These are phyloP conservation scores for Coniochaeta sp. DNA, from an alignment of 2,329 filamentous ascomycete species.

Conservation along the genomic window DNA sequence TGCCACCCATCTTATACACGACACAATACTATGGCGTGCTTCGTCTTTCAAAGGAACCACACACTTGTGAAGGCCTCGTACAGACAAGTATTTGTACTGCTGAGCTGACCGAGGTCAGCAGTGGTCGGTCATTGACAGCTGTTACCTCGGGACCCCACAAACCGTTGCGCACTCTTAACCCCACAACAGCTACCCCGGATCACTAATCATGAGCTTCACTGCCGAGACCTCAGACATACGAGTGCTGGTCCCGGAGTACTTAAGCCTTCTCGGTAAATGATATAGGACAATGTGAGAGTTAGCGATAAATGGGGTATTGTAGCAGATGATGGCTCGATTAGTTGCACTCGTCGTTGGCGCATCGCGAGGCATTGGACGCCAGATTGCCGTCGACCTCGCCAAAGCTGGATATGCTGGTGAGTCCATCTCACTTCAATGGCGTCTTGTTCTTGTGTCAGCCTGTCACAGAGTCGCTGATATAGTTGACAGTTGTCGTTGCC, in stretches of 20 bases:
- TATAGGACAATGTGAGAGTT: background rate
- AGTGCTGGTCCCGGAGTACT: background rate
- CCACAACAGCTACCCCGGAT: background rate
- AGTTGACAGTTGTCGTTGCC: slow-evolving; percentile 59
- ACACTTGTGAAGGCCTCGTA: background rate
- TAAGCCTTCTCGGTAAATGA: background rate
- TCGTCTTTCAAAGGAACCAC: background rate
- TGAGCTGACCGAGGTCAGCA: background rate
- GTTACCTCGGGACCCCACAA: background rate
- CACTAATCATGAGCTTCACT: background rate
- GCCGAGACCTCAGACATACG: background rate
- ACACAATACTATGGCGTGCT: background rate
- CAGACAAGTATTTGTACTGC: background rate
- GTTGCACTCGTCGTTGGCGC: slow-evolving; percentile 70
- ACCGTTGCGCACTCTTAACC: background rate
- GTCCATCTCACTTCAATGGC: slow-evolving; percentile 4
- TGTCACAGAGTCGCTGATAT: background rate
- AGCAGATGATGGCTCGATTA: slow-evolving; percentile 23
- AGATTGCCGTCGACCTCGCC: slow-evolving; percentile 72
- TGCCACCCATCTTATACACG: background rate
- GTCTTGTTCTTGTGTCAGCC: background rate
- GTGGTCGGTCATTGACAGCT: background rate
- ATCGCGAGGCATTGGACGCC: slow-evolving; percentile 73
- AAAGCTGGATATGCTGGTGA: slow-evolving; percentile 62
- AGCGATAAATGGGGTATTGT: background rate